These are phyloP conservation scores for Fraxinus anomala DNA, from an alignment of 257 asterid genomes.

Conservation along the genomic window DNA sequence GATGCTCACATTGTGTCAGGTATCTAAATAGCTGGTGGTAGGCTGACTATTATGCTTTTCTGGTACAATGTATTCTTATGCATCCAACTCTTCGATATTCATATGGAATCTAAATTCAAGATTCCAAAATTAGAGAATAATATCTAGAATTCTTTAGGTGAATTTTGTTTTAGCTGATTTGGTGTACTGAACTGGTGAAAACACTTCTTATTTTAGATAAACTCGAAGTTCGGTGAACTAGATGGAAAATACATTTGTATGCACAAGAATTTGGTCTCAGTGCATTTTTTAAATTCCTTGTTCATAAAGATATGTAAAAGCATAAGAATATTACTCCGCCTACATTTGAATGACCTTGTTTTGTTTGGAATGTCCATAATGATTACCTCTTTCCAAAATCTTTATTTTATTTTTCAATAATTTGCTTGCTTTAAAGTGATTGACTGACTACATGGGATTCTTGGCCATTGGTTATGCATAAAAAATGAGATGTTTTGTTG, in stretches of 20 bases:
- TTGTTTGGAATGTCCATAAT: neutral
- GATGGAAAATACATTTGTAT: slow-evolving; percentile 5
- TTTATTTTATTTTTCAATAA: too few species aligned
- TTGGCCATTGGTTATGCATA: neutral
- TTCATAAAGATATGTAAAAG: slow-evolving; percentile 11
- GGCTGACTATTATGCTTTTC: neutral
- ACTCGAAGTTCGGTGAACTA: neutral
- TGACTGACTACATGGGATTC: neutral
- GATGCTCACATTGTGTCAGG: neutral
- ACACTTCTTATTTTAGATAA: neutral
- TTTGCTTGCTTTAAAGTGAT: neutral
- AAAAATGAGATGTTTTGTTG: neutral
- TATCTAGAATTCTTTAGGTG: neutral
- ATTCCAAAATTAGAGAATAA: neutral
- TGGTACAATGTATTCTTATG: neutral
- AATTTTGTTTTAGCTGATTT: neutral
- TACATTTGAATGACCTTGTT: neutral
- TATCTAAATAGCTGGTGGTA: neutral
- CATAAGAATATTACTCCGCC: neutral
- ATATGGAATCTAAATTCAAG: neutral
- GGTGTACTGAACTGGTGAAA: neutral
- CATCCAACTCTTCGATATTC: neutral
- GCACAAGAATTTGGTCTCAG: neutral
- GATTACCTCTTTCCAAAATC: neutral
- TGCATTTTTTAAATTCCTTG: neutral